A percentile compares a stretch with the other conserved stretches of the same genome.
Conservation (phyloP, 1,284 basidiomycete genomes). For the Golubevia pallescens region DNA sequence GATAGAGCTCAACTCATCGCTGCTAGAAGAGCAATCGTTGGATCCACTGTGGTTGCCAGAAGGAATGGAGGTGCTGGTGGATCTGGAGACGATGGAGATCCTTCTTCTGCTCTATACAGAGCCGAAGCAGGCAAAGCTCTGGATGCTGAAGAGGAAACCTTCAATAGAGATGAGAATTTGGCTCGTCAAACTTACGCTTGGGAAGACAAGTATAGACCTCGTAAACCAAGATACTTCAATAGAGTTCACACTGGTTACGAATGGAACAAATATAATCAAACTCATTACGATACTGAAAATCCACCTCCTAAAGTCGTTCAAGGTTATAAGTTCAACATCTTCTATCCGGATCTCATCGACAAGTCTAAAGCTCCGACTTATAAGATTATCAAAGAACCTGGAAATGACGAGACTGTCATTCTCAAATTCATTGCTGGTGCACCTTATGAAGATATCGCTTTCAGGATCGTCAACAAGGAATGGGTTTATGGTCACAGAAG, state of each 20-base stretch:
- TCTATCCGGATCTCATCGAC: conserved; percentile 64
- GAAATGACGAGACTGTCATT: conserved; percentile 48
- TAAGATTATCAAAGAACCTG: conserved; percentile 34
- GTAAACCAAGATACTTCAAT: conserved; percentile 62
- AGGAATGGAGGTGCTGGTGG: conserved; percentile 7
- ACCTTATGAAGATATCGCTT: conserved; percentile 62
- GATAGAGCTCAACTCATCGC: conserved; percentile 27
- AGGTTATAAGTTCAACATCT: conserved; percentile 50
- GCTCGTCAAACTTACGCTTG: conserved; percentile 38
- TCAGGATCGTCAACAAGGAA: conserved; percentile 55
- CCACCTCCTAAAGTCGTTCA: conserved; percentile 58
- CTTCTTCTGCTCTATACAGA: conserved; percentile 18
- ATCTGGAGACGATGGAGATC: conserved; percentile 9
- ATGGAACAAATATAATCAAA: conserved; percentile 65
- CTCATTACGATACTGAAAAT: conserved; percentile 61
- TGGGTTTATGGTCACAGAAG: conserved; percentile 58
- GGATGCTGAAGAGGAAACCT: conserved; percentile 50
- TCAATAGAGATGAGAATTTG: conserved; percentile 38
- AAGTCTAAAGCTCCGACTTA: conserved; percentile 55
- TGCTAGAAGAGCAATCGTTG: conserved; percentile 31
- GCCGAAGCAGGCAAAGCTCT: conserved; percentile 44
- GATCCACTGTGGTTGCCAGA: conserved; percentile 33
- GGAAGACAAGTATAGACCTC: conserved; percentile 60
- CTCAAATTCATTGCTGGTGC: conserved; percentile 55
- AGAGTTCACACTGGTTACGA: conserved; percentile 62